These are phyloP conservation scores for Murraya paniculata DNA, from an alignment of 345 rosid species.

Conservation along the genomic window DNA sequence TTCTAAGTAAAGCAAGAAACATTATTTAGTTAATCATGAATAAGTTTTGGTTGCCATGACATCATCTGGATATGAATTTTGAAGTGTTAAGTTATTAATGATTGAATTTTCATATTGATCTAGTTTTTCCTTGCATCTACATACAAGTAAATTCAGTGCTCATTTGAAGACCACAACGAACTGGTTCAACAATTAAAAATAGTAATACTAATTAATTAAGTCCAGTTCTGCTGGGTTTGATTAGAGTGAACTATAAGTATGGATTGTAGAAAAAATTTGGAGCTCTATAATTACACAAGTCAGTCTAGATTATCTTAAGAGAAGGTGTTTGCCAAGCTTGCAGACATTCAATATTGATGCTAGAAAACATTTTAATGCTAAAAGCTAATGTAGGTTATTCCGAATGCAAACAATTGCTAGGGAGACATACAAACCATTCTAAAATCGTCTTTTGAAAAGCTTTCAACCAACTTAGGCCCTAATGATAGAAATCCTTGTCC, in stretches of 20 bases:
- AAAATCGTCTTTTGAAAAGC: slow-evolving; percentile 33
- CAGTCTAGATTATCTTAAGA: background rate
- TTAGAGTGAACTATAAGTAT: too few species aligned
- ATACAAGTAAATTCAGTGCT: background rate
- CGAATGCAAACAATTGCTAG: background rate
- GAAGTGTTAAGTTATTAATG: background rate
- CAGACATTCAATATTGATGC: background rate
- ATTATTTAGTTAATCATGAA: background rate
- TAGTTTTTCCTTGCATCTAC: background rate
- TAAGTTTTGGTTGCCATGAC: background rate
- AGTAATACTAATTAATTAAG: too few species aligned
- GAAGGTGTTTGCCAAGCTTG: background rate
- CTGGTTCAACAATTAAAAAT: too few species aligned
- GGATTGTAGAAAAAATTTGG: too few species aligned
- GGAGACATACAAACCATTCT: slow-evolving; percentile 34
- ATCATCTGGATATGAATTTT: too few species aligned
- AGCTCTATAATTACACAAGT: too few species aligned
- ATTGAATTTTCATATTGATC: too few species aligned
- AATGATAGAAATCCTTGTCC: slow-evolving; percentile 63
- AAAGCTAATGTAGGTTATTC: background rate
- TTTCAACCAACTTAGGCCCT: slow-evolving; percentile 53
- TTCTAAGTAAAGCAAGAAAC: too few species aligned
- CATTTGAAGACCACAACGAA: background rate
- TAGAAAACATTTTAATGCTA: background rate
- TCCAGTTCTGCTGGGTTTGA: too few species aligned